Conservation (phyloP, 2,329 filamentous ascomycete genomes). For the Malbranchea cinnamomea region DNA sequence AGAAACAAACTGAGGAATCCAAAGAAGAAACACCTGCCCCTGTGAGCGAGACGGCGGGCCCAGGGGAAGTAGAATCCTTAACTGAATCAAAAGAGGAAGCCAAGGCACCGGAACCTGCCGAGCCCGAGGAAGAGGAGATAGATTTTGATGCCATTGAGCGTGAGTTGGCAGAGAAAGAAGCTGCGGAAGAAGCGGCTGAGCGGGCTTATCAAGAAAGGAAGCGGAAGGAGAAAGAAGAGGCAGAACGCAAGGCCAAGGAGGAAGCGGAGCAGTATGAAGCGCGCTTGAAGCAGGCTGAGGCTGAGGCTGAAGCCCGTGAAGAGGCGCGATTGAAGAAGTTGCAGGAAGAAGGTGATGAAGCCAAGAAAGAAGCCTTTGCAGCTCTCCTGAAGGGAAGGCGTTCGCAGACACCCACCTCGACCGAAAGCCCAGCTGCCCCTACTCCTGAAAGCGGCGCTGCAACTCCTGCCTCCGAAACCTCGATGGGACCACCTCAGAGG, state of each 20-base stretch:
- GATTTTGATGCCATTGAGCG: conserved; percentile 33
- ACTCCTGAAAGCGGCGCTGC: conserved; percentile 31
- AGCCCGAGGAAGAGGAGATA: conserved; percentile 26
- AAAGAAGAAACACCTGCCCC: too few species aligned
- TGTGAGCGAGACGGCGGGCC: conserved; percentile 14
- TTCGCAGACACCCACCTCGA: conserved; percentile 17
- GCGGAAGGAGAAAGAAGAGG: conserved; percentile 52
- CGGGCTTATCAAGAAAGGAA: conserved; percentile 52
- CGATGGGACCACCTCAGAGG: conserved; percentile 38
- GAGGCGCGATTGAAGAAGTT: conserved; percentile 29
- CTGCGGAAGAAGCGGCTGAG: conserved; percentile 31
- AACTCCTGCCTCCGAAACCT: conserved; percentile 30
- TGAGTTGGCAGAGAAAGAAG: conserved; percentile 32
- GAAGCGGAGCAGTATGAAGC: conserved; percentile 29
- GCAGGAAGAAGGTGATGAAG: conserved; percentile 21
- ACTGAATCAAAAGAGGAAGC: conserved; percentile 30
- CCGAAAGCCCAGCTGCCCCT: conserved; percentile 18
- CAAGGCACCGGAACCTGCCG: conserved; percentile 19
- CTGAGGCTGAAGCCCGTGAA: conserved; percentile 33
- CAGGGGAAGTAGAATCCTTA: conserved; percentile 17
- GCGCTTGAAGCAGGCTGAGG: conserved; percentile 35
- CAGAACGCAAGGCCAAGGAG: conserved; percentile 31
- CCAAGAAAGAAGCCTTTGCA: conserved; percentile 20
- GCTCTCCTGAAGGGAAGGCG: conserved; percentile 28
- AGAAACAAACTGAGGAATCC: conserved; percentile 12